Evolutionary conservation across 176 grass and related monocot genomes (phyloP).

Genomic region (Carex littledalei): DNA sequence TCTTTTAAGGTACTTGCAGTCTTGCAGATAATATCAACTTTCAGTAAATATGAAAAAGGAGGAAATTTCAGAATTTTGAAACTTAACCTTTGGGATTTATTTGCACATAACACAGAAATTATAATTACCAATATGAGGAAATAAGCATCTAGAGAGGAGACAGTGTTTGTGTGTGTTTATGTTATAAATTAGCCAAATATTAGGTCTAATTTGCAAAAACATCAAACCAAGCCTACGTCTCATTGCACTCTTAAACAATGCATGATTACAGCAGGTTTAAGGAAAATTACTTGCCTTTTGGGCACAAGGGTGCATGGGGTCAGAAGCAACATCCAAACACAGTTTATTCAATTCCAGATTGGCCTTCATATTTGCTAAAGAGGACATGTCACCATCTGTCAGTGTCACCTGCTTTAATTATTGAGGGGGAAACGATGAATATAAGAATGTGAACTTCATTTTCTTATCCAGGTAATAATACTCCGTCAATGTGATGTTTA

Average conservation of each 20-base stretch:
- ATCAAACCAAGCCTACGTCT: background rate
- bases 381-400: conserved; percentile 69
- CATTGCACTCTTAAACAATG: background rate
- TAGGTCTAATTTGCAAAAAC: background rate
- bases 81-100: background rate
- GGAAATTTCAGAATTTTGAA: background rate
- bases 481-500: background rate
- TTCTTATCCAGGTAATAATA: background rate
- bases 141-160: background rate
- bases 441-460: background rate
- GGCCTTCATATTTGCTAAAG: conserved; percentile 71
- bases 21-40: background rate
- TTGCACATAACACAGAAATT: background rate
- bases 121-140: background rate
- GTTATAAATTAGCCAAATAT: background rate
- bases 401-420: conserved; percentile 65
- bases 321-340: background rate
- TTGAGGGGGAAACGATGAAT: background rate
- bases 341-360: conserved; percentile 70
- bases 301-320: background rate
- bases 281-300: conserved; percentile 5
- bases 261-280: background rate
- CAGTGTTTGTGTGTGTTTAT: background rate
- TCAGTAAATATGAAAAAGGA: background rate
- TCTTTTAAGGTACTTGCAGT: background rate